These are phyloP conservation scores for Helianthus annuus DNA, from an alignment of 129 eudicot genomes.

Conservation along the genomic window HanXRQr2.0-SUNRISE NC_035438.2:85387357-85387856, in stretches of 20 bases:
- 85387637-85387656: background rate
- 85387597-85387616: background rate
- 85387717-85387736: background rate
- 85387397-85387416: background rate
- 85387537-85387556: background rate
- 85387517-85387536: too few species aligned
- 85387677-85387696: background rate
- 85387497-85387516: background rate
- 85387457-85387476: background rate
- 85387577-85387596: background rate
- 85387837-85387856: conserved; percentile 75
- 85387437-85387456: background rate
- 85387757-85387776: background rate
- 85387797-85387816: too few species aligned
- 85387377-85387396: too few species aligned
- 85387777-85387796: background rate
- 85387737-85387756: background rate
- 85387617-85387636: background rate
- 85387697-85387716: background rate
- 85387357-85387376: background rate
- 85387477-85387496: background rate
- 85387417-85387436: background rate
- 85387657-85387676: background rate
- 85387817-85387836: background rate
- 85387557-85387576: background rate